Percentiles rank a stretch among this genome's conserved stretches.
Conservation (phyloP, 345 rosid species). For the Orychophragmus violaceus region DNA sequence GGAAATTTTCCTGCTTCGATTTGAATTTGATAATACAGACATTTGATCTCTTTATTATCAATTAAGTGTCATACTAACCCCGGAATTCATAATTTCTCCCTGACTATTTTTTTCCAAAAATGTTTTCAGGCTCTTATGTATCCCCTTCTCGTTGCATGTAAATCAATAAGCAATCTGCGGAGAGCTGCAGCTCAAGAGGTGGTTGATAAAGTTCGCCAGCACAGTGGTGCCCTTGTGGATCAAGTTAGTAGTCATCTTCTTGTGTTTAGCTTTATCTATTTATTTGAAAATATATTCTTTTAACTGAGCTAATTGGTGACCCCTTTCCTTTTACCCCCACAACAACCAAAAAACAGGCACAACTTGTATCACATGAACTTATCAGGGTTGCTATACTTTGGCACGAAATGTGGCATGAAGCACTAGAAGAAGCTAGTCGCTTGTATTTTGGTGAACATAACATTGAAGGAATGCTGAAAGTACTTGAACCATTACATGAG, state of each 20-base stretch:
- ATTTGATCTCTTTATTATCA: neutral
- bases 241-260: slow-evolving; percentile 47
- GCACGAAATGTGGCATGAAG: slow-evolving; percentile 99
- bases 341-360: slow-evolving; percentile 59
- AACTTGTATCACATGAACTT: slow-evolving; percentile 85
- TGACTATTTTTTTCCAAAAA: slow-evolving; percentile 1
- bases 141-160: slow-evolving; percentile 97
- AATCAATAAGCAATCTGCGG: slow-evolving; percentile 91
- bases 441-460: slow-evolving; percentile 94
- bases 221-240: slow-evolving; percentile 86
- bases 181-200: slow-evolving; percentile 97
- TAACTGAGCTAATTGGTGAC: slow-evolving; percentile 6
- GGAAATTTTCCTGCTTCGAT: neutral
- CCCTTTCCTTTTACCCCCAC: slow-evolving; percentile 1
- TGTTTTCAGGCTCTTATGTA: slow-evolving; percentile 89
- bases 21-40: neutral
- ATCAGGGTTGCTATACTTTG: slow-evolving; percentile 97
- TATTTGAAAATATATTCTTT: neutral
- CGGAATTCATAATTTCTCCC: slow-evolving; percentile 4
- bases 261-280: neutral
- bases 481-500: slow-evolving; percentile 84
- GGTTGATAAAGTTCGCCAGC: slow-evolving; percentile 93
- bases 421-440: slow-evolving; percentile 98
- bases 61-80: neutral
- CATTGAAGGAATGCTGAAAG: slow-evolving; percentile 93